Evolutionary conservation across 768 basidiomycete species (phyloP), one percentile per base, ranked within the genome.

Genomic region (Auriculariales sp.): DNA sequence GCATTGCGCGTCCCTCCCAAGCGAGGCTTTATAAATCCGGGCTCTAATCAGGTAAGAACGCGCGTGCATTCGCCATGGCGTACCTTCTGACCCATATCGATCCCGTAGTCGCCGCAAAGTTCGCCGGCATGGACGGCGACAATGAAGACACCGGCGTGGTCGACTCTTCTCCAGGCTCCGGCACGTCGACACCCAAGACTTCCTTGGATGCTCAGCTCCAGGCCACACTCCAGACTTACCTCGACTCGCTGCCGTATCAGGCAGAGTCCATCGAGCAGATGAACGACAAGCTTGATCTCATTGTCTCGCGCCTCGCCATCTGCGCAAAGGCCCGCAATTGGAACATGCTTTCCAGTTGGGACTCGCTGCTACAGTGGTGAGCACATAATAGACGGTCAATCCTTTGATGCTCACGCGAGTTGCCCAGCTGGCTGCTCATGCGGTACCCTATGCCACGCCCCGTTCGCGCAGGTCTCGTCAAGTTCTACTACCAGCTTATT

Each of bases 251-350:
- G 31, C 87, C 86, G 2, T 89, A 88, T 60, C 63, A 77, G 57
- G 79, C 79, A 63, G 86, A 89, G 61, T 67, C 81, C 22, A 61
- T 74, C 44, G 75, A 81, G 52, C 75, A 78, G 48, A 89, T 90
- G 84, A 75, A 81, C 48, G 60, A 64, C 27, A 74, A 76, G 55
- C 72, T 89, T 6, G 81, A 84, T 57, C 59, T 70, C 46, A 85
- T 90, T 55, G 70, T 87, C 9, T 70, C 74, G 36, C 83, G 74
- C 64, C 75, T 90, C 42, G 65, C 70, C 53, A 66, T 86, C 22
- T 83, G 81, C 54, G 81, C 78, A n/a, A 77, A 78, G 60, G 68
- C 80, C 46, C 79, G 77, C 67, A 81, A 83, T 55, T 90, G 86
- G 86, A 66, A 74, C 29, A 68, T 77, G 17, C 69, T 87, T 35